These are phyloP conservation scores for Wickerhamomyces chambardii DNA, from an alignment of 805 yeast genomes.

Conservation along the genomic window DNA sequence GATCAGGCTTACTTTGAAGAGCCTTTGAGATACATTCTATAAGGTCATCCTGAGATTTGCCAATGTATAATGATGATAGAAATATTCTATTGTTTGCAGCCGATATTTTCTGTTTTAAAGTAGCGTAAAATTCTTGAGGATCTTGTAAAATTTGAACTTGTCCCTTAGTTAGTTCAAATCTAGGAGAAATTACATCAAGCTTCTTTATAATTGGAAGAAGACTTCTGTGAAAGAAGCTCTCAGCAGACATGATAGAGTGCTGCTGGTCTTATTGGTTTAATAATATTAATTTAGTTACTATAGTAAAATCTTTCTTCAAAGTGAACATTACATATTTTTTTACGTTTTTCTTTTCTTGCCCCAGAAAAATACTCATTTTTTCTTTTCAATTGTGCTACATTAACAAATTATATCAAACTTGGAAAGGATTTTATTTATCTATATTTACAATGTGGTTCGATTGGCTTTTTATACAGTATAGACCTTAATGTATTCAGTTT, in stretches of 20 bases:
- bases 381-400: too few relatives aligned
- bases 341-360: too few relatives aligned
- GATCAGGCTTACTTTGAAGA: constrained; percentile 43
- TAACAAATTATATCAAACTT: too few relatives aligned
- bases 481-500: too few relatives aligned
- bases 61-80: constrained; percentile 80
- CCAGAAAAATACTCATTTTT: too few relatives aligned
- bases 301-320: too few relatives aligned
- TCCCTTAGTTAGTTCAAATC: constrained; percentile 47
- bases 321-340: too few relatives aligned
- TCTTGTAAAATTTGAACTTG: constrained; percentile 52
- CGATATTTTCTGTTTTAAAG: constrained; percentile 52
- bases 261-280: too few relatives aligned
- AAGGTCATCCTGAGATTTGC: constrained; percentile 73
- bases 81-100: constrained; percentile 62
- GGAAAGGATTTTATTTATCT: too few relatives aligned
- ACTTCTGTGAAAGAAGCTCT: constrained; percentile 30
- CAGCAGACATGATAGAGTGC: constrained; percentile 4
- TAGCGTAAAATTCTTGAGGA: constrained; percentile 67
- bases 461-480: too few relatives aligned
- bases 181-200: constrained; percentile 56
- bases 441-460: too few relatives aligned
- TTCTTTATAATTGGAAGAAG: constrained; percentile 35
- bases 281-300: constrained; percentile 4
- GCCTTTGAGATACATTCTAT: constrained; percentile 55